Percentiles rank a stretch among this genome's conserved stretches.
Evolutionary conservation across 1,284 basidiomycete genomes (phyloP).

Genomic region (Hymenochaete sp.): DNA sequence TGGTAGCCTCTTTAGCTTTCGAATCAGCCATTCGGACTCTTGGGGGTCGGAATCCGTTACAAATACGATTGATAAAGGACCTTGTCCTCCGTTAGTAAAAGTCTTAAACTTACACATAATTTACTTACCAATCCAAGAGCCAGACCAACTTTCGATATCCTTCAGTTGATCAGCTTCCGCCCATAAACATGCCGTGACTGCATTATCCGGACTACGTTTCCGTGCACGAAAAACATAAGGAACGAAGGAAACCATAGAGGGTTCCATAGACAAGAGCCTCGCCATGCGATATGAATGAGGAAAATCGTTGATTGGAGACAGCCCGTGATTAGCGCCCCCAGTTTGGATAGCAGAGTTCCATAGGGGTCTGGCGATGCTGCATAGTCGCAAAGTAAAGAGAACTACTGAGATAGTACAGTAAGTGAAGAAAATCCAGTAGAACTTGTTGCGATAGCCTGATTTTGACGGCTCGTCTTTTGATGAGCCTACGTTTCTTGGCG

Average conservation of each 20-base stretch:
- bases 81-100: not conserved
- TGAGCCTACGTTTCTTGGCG: no score
- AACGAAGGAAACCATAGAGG: conserved; percentile 21
- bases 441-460: no score
- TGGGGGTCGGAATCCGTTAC: conserved; percentile 28
- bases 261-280: conserved; percentile 25
- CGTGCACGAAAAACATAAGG: conserved; percentile 22
- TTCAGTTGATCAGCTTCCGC: conserved; percentile 30
- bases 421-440: conserved; percentile 26
- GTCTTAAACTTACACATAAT: not conserved
- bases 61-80: conserved; percentile 45
- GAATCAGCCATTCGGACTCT: no score
- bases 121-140: conserved; percentile 40
- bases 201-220: conserved; percentile 17
- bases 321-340: conserved; percentile 16
- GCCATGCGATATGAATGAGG: conserved; percentile 24
- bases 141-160: conserved; percentile 30
- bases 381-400: conserved; percentile 29
- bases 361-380: conserved; percentile 1
- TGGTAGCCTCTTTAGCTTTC: no score
- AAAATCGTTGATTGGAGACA: conserved; percentile 21
- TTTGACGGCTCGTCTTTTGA: conserved; percentile 1
- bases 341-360: no score
- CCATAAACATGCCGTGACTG: conserved; percentile 48
- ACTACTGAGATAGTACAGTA: conserved; percentile 36